Conservation (phyloP, 2,329 filamentous ascomycete genomes). For the Alternaria gaisen region DNA sequence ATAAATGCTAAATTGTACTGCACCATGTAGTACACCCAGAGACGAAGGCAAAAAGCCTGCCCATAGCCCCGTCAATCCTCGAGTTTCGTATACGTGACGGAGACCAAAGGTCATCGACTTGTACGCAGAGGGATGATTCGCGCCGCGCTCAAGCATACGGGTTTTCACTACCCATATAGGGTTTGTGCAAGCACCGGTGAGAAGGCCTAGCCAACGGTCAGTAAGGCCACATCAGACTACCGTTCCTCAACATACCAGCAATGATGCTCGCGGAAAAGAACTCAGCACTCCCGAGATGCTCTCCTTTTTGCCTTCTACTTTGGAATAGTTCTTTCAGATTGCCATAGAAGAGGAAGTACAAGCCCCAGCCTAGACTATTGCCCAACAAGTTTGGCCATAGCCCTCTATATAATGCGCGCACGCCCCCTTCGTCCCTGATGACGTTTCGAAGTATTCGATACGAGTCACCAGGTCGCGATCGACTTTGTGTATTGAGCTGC, state of each 20-base stretch:
- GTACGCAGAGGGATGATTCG: conserved; percentile 79
- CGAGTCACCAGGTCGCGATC: conserved; percentile 62
- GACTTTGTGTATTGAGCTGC: conserved; percentile 64
- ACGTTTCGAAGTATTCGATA: conserved; percentile 63
- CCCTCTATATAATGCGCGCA: conserved; percentile 84
- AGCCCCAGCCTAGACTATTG: conserved; percentile 87
- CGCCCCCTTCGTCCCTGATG: conserved; percentile 62
- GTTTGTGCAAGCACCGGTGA: conserved; percentile 86
- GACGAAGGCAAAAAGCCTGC: conserved; percentile 83
- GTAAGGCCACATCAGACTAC: conserved; percentile 3
- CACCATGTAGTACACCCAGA: conserved; percentile 88
- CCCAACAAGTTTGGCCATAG: conserved; percentile 89
- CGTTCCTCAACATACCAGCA: conserved; percentile 55
- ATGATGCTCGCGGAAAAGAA: conserved; percentile 80
- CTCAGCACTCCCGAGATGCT: conserved; percentile 68
- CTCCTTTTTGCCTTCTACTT: conserved; percentile 48
- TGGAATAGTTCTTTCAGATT: conserved; percentile 66
- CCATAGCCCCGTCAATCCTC: conserved; percentile 85
- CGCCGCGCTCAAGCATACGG: conserved; percentile 89
- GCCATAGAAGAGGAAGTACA: conserved; percentile 84
- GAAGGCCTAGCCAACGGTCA: conserved; percentile 62
- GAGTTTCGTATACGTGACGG: conserved; percentile 69
- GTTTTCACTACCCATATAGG: conserved; percentile 99
- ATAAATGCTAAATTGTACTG: conserved; percentile 95
- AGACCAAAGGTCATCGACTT: conserved; percentile 77